A percentile compares a stretch with the other conserved stretches of the same genome.
These are phyloP conservation scores for Candolleomyces efflorescens DNA, from an alignment of 768 basidiomycete species.

Conservation along the genomic window DNA sequence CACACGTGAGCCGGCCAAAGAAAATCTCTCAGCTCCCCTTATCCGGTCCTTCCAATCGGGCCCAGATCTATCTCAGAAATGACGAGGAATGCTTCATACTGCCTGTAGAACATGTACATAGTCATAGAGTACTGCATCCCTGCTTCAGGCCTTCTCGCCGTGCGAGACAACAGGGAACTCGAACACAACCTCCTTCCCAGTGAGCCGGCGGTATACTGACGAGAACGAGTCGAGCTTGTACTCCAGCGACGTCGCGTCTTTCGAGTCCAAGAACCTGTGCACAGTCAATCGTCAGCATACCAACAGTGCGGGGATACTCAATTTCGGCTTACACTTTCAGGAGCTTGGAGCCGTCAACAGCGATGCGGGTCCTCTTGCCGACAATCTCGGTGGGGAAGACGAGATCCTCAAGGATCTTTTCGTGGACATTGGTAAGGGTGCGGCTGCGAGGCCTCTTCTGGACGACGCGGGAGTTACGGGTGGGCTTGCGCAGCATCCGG, in stretches of 20 bases:
- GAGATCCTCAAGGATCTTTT: constrained; percentile 97
- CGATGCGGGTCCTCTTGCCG: constrained; percentile 95
- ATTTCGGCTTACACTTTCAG: constrained; percentile 82
- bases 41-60: not conserved
- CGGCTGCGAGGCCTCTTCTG: constrained; percentile 97
- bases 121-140: too few relatives aligned
- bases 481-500: constrained; percentile 96
- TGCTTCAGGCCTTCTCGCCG: constrained; percentile 48
- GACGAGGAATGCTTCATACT: constrained; percentile 7
- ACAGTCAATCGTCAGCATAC: constrained; percentile 5
- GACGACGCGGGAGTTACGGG: constrained; percentile 85
- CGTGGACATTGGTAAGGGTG: constrained; percentile 96
- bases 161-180: constrained; percentile 81
- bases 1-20: constrained; percentile 4
- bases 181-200: constrained; percentile 95
- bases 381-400: constrained; percentile 99
- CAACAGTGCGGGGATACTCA: not conserved
- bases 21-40: constrained; percentile 6
- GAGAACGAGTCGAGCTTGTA: constrained; percentile 99
- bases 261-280: constrained; percentile 90
- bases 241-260: constrained; percentile 96
- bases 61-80: not conserved
- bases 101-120: constrained; percentile 11
- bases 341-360: constrained; percentile 90
- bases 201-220: constrained; percentile 91